Evolutionary conservation across 2,329 filamentous ascomycete genomes (phyloP), one percentile per base, ranked within the genome.

Genomic region (Moelleriella libera): DNA sequence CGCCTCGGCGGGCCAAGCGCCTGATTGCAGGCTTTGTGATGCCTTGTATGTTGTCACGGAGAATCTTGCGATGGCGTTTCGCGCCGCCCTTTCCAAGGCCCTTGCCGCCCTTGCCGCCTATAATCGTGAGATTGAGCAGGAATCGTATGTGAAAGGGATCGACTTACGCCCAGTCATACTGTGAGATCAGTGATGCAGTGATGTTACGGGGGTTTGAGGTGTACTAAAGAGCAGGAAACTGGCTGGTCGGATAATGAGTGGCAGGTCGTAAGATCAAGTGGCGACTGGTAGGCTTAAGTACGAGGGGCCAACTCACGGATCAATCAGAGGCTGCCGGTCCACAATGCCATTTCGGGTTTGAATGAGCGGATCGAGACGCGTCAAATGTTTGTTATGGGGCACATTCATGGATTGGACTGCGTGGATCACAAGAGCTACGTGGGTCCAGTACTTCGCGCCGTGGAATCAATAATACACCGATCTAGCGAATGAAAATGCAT

Each of bases 11-110:
- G 56, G 89, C 89, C 68, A 96, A 88, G 90, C 89, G 89, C 64
- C 89, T 85, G 72, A 96, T 96, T 62, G 89, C 89, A 63, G 89
- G 89, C 85, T 96, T 96, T 66, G 89, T 96, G 68, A 96, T 96
- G 74, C 89, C 89, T 76, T 95, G 89, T 67, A 96, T 96, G 85
- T 95, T 96, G 84, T 95, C 89, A 73, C 89, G 88, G 70, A 96
- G 80, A 78, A 96, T 96, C 85, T 96, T 96, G 66, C 89, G 83
- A 75, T 96, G 89, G 73, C 89, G 89, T 85, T 96, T 96, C 72
- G 90, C 90, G 70, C 89, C 89, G 58, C 89, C 89, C 83, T 95
- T 95, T 70, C 89, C 89, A 72, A 95, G 88, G 68, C 88, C 89
- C 82, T 95, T 95, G 68, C 89, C 89, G 71, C 88, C 88, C 76